phyloP scores from a whole-genome alignment of 2,329 filamentous ascomycete genomes.

The Phaeosphaeriaceae sp. region DNA sequence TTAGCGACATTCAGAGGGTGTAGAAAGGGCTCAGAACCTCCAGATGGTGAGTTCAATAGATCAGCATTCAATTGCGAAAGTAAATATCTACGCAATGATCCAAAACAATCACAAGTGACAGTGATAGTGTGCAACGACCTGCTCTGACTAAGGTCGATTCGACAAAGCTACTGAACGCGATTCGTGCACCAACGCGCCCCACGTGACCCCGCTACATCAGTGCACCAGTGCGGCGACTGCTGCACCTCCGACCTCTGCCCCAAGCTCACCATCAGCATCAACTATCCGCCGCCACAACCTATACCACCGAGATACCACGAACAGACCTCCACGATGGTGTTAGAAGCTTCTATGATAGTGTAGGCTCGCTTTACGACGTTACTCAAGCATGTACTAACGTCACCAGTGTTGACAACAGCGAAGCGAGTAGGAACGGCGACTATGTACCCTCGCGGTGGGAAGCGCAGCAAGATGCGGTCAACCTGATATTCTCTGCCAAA shows the following conservation, averaged over 20 bases:
- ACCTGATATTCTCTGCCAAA: slow-evolving; percentile 94
- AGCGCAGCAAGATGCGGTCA: slow-evolving; percentile 93
- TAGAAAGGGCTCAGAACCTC: neutral
- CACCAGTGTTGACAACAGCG: slow-evolving; percentile 90
- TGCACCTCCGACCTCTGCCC: slow-evolving; percentile 21
- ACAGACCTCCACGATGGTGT: slow-evolving; percentile 77
- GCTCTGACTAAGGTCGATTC: neutral
- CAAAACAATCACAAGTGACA: neutral
- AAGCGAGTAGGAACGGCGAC: slow-evolving; percentile 97
- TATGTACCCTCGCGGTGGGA: slow-evolving; percentile 91
- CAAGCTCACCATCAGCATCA: slow-evolving; percentile 28
- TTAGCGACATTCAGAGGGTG: neutral
- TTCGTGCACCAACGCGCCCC: neutral
- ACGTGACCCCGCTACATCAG: slow-evolving; percentile 6
- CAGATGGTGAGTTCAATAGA: neutral
- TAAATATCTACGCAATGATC: neutral
- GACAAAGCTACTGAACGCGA: slow-evolving; percentile 1
- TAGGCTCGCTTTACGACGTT: slow-evolving; percentile 39
- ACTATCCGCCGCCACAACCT: slow-evolving; percentile 11
- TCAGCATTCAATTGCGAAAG: neutral
- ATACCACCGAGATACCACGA: slow-evolving; percentile 9
- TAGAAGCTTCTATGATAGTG: slow-evolving; percentile 99
- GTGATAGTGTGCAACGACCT: neutral
- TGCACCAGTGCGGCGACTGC: slow-evolving; percentile 13
- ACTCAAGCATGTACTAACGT: slow-evolving; percentile 24